phyloP scores from a whole-genome alignment of 1,284 basidiomycete genomes.

The Austroboletus olivaceoglutinosus region DNA sequence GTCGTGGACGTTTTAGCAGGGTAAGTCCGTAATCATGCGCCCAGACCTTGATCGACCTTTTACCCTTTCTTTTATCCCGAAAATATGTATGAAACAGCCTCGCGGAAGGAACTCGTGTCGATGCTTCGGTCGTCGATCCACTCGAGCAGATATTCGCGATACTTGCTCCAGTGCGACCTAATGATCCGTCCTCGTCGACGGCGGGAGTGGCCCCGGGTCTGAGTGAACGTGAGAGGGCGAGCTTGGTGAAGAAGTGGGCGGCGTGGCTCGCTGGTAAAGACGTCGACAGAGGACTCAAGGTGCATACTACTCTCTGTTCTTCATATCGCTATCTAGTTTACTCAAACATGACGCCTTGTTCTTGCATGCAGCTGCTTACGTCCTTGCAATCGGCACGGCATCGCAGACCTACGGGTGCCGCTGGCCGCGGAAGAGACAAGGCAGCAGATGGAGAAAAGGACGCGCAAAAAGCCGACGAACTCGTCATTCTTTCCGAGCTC shows the following conservation, averaged over 20 bases:
- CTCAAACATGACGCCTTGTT: not conserved
- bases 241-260: constrained; percentile 69
- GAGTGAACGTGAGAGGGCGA: constrained; percentile 51
- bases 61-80: not conserved
- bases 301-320: constrained; percentile 31
- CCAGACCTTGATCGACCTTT: not conserved
- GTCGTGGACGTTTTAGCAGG: constrained; percentile 50
- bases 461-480: constrained; percentile 45
- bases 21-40: constrained; percentile 54
- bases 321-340: not conserved
- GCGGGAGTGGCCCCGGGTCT: constrained; percentile 5
- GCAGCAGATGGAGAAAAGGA: constrained; percentile 23
- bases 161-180: constrained; percentile 35
- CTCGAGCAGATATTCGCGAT: constrained; percentile 65
- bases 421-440: constrained; percentile 30
- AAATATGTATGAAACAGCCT: constrained; percentile 46
- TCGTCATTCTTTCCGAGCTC: constrained; percentile 54
- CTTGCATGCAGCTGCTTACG: constrained; percentile 50
- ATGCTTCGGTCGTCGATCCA: constrained; percentile 62
- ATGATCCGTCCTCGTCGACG: constrained; percentile 8
- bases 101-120: constrained; percentile 65
- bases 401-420: constrained; percentile 18
- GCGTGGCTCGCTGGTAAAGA: constrained; percentile 78
- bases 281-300: constrained; percentile 69
- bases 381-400: constrained; percentile 27